Conservation (phyloP, 768 basidiomycete genomes). For the Serendipita sp. region DNA sequence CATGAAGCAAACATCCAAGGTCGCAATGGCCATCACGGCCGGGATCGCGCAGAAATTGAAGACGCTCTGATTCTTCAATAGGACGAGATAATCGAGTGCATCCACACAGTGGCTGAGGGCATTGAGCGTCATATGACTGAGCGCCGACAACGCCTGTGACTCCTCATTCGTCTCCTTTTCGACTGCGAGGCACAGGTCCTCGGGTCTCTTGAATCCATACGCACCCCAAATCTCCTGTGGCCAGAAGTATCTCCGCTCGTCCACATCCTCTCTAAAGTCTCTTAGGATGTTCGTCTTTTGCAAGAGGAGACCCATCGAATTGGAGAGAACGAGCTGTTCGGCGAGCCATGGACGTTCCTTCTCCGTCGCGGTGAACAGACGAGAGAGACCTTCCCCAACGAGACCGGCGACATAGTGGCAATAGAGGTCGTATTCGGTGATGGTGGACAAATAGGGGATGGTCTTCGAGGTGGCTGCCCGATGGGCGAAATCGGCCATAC, state of each 20-base stretch:
- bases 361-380: constrained; percentile 70
- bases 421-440: constrained; percentile 88
- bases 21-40: constrained; percentile 90
- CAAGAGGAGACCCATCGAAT: constrained; percentile 87
- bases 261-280: constrained; percentile 83
- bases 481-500: constrained; percentile 94
- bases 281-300: constrained; percentile 99
- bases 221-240: constrained; percentile 81
- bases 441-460: constrained; percentile 41
- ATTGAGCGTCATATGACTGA: constrained; percentile 81
- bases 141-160: constrained; percentile 53
- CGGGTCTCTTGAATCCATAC: constrained; percentile 58
- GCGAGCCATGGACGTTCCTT: constrained; percentile 66
- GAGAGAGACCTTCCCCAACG: constrained; percentile 87
- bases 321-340: constrained; percentile 71
- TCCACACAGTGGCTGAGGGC: constrained; percentile 76
- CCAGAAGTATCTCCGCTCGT: constrained; percentile 83
- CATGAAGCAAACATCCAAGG: constrained; percentile 84
- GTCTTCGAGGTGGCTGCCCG: constrained; percentile 42
- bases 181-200: constrained; percentile 41
- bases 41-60: constrained; percentile 97
- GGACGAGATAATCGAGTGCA: constrained; percentile 73
- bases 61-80: constrained; percentile 79
- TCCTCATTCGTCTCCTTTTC: constrained; percentile 28
- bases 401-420: constrained; percentile 98